Base-by-base conservation (phyloP, 176 grass and related monocot genomes). In the Bolboschoenus planiculmis region DNA sequence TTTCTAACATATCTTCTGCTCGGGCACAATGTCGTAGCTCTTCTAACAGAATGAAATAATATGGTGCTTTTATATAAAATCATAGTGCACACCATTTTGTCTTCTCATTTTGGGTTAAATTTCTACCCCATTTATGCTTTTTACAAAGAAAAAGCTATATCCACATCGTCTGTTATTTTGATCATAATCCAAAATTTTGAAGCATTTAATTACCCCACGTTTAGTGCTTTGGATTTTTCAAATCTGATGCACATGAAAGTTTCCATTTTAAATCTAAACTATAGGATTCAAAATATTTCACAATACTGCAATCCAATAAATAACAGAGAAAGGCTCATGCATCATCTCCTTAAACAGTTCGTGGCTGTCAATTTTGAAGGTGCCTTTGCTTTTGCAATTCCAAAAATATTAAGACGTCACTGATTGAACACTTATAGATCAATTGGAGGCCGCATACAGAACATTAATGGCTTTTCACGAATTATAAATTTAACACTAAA, bases 321-420 rank as follows among this genome's bases (percentile, higher is more conserved):
- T 47, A 63, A n/a, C 60, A 47, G 50, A 59, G 51, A 29, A 63
- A 0, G 30, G 15, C 7, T 30, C 13, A 9, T 29, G 42, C 39
- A 43, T 64, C 35, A 82, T 1, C 60, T 82, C 39, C 39, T 62
- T 57, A 82, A 66, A 82, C 80, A 50, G 79, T 63, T 62, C 58
- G 56, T 82, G 80, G 80, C 39, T 82, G 80, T 48, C 79, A 82
- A 82, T 21, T 23, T 82, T 82, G 43, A 82, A 82, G 18, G 39
- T 82, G 79, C 56, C 30, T 42, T 58, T 80, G 18, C 80, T 66
- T 63, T 82, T n/a, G 0, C 31, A 39, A 61, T 81, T 81, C 79
- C 80, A 50, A 66, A 65, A 34, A 51, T 82, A n/a, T n/a, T n/a
- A 82, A 82, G 79, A 66, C 80, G 80, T 82, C 80, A 82, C 57